phyloP scores from a whole-genome alignment of 768 basidiomycete species.

The Boletus sensibilis region DNA sequence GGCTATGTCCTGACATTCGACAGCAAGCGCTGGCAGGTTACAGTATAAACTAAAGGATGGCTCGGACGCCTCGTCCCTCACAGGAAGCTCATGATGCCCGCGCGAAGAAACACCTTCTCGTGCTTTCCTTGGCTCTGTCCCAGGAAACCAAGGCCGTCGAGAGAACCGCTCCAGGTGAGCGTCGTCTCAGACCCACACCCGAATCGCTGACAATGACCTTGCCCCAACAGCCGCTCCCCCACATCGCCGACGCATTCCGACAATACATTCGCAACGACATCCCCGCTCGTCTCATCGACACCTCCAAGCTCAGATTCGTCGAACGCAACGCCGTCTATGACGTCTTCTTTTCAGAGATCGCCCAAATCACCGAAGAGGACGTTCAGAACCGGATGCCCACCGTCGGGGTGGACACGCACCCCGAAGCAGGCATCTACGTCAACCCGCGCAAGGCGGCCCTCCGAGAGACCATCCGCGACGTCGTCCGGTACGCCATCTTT shows the following conservation, averaged over 20 bases:
- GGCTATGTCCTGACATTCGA: neutral
- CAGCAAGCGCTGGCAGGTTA: neutral
- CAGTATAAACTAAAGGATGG: conserved; percentile 6
- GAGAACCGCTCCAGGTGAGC: conserved; percentile 3
- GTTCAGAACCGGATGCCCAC: conserved; percentile 2
- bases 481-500: conserved; percentile 25
- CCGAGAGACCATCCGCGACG: conserved; percentile 15
- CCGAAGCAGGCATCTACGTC: conserved; percentile 19
- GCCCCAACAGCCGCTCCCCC: neutral
- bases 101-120: neutral
- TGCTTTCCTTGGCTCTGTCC: conserved; percentile 1
- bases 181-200: neutral
- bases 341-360: conserved; percentile 19
- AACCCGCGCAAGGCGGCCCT: conserved; percentile 11
- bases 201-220: neutral
- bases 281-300: conserved; percentile 27
- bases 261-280: conserved; percentile 28
- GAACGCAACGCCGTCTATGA: conserved; percentile 19
- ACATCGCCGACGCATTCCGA: conserved; percentile 15
- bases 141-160: neutral
- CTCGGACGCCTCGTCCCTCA: neutral
- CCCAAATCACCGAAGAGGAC: conserved; percentile 19
- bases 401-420: neutral
- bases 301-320: conserved; percentile 21
- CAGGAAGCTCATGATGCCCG: neutral